Evolutionary conservation across 2,329 filamentous ascomycete genomes (phyloP).

Genomic region (Phaeosphaeriaceae sp.): DNA sequence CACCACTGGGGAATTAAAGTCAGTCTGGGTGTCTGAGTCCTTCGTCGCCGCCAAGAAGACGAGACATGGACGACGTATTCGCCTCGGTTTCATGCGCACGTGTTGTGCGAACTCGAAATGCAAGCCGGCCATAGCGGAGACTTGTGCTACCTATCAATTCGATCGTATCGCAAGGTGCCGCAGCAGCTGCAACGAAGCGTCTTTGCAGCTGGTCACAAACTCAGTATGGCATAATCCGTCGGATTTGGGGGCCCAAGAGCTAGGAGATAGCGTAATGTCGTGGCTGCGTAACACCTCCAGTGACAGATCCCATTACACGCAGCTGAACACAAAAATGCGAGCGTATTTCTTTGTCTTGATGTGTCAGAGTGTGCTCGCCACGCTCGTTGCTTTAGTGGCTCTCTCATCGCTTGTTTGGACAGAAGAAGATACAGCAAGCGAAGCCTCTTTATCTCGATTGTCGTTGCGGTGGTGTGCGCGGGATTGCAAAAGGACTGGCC

Average conservation of each 20-base stretch:
- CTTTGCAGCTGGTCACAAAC: background rate
- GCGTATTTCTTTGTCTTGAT: background rate
- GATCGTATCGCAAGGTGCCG: background rate
- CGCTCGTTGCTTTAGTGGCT: background rate
- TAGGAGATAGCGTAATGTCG: background rate
- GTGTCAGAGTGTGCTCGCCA: background rate
- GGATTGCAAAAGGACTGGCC: background rate
- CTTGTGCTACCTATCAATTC: too few species aligned
- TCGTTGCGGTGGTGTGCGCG: background rate
- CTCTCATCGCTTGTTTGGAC: background rate
- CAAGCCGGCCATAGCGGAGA: background rate
- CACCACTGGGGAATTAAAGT: too few species aligned
- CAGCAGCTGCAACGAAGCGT: background rate
- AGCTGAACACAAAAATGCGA: background rate
- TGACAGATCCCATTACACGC: background rate
- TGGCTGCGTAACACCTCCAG: background rate
- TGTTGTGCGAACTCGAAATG: background rate
- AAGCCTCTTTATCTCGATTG: background rate
- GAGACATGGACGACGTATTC: background rate
- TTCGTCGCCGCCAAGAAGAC: background rate
- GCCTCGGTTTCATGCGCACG: too few species aligned
- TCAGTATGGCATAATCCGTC: background rate
- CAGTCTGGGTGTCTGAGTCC: too few species aligned
- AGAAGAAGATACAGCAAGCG: background rate
- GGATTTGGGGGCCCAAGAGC: background rate